A percentile compares a stretch with the other conserved stretches of the same genome.
These are phyloP conservation scores for Stachybotrys elegans DNA, from an alignment of 2,329 filamentous ascomycete species.

Conservation along the genomic window DNA sequence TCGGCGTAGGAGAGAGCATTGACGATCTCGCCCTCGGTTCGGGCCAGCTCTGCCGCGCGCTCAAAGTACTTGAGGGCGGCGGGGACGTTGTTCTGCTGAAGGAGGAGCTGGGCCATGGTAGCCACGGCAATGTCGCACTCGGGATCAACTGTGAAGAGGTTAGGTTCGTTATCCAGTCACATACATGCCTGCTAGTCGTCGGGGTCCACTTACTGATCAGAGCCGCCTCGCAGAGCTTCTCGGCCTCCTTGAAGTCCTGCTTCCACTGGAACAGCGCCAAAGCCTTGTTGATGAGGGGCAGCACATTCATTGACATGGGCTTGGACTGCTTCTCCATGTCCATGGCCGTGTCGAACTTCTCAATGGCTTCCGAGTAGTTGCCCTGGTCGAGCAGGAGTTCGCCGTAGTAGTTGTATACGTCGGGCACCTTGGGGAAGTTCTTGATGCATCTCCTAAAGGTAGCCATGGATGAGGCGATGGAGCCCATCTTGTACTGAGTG, in stretches of 20 bases:
- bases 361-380: slow-evolving; percentile 90
- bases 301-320: slow-evolving; percentile 93
- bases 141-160: slow-evolving; percentile 68
- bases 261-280: slow-evolving; percentile 98
- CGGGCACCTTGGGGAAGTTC: slow-evolving; percentile 94
- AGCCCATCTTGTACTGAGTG: slow-evolving; percentile 99
- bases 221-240: slow-evolving; percentile 95
- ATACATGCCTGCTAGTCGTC: too few relatives aligned
- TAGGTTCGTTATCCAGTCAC: slow-evolving; percentile 20
- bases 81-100: slow-evolving; percentile 96
- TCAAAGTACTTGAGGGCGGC: slow-evolving; percentile 97
- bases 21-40: slow-evolving; percentile 92
- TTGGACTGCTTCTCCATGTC: slow-evolving; percentile 96
- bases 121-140: slow-evolving; percentile 98
- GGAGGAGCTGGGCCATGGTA: slow-evolving; percentile 94
- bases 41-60: slow-evolving; percentile 86
- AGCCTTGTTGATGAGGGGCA: slow-evolving; percentile 98
- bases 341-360: slow-evolving; percentile 98
- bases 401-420: slow-evolving; percentile 99
- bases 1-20: slow-evolving; percentile 97
- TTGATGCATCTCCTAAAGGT: slow-evolving; percentile 97
- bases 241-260: slow-evolving; percentile 89
- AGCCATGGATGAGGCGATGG: slow-evolving; percentile 94
- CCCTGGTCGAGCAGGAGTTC: slow-evolving; percentile 95
- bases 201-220: slow-evolving; percentile 71